Base-by-base conservation (phyloP, 2,329 filamentous ascomycete species). In the Aspergillus piperis region DNA sequence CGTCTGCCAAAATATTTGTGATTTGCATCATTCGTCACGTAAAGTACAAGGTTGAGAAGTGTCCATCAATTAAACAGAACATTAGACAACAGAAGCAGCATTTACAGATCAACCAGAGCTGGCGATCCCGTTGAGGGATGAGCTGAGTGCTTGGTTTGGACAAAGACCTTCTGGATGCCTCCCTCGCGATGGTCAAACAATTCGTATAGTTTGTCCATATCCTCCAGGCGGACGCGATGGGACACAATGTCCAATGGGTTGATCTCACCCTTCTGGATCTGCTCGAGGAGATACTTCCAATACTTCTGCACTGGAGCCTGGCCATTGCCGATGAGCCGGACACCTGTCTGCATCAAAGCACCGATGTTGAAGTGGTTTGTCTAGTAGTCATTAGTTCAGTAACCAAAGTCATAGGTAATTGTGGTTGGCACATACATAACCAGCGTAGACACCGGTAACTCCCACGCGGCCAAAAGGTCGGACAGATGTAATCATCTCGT, bases 331-430 rank as follows among this genome's bases (percentile, higher is more conserved):
- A 87, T 92, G 48, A 96, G 83, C 1, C 90, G 88, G 66, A 96
- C 86, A n/a, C 91, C 91, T 32, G 90, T 87, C 77, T 96, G 87
- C 91, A 96, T 96, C 13, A 96, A 72, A 0, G 90, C 88, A 8
- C 92, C 91, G 66, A 94, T 88, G 76, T 91, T 91, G 81, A 94
- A 91, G 74, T 91, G 89, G 76, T 92, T 92, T 21, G 88, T 91
- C 83, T 88, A 15, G 64, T 57, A 63, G 62, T 44, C 25, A n/a
- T 27, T 8, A 32, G 15, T 23, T 8, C 10, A n/a, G 11, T 8
- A 2, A 36, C 15, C n/a, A 5, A 11, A 25, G 13, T 8, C 19
- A 21, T 13, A 51, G 27, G 38, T n/a, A 36, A 15, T 0, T 10
- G 15, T 44, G 21, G n/a, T 21, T 32, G 8, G 19, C 15, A 79